phyloP scores from a whole-genome alignment of 331 rosid species.

The Rhamnella rubrinervis region DNA sequence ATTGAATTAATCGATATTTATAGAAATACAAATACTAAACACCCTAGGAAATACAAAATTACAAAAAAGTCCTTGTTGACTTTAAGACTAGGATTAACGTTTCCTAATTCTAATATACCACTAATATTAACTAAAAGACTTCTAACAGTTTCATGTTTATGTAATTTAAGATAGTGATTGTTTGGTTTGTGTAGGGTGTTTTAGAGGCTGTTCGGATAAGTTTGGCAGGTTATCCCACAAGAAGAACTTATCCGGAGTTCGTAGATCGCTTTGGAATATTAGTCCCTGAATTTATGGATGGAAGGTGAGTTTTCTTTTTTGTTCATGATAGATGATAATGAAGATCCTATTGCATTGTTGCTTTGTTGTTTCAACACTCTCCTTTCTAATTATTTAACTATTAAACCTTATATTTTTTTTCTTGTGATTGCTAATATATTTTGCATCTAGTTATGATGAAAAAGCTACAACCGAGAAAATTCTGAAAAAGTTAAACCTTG shows the following conservation, averaged over 20 bases:
- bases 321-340: neutral
- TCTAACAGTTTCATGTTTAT: neutral
- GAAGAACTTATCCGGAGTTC: constrained; percentile 83
- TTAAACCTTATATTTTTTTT: neutral
- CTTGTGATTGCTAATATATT: neutral
- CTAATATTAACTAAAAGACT: too few relatives aligned
- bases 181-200: constrained; percentile 68
- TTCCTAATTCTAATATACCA: too few relatives aligned
- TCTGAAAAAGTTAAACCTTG: constrained; percentile 70
- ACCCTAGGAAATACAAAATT: too few relatives aligned
- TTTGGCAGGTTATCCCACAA: constrained; percentile 96
- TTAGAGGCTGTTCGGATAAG: constrained; percentile 98
- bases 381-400: neutral
- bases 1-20: too few relatives aligned
- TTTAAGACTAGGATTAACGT: too few relatives aligned
- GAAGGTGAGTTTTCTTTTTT: constrained; percentile 53
- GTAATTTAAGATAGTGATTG: neutral
- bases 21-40: too few relatives aligned
- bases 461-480: constrained; percentile 59
- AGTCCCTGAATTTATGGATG: constrained; percentile 67
- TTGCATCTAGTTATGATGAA: constrained; percentile 69
- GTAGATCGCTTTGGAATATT: constrained; percentile 91
- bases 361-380: neutral
- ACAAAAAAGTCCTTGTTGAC: too few relatives aligned
- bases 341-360: too few relatives aligned